Evolutionary conservation across 2,329 filamentous ascomycete species (phyloP).

Genomic region (Xylariaceae sp.): DNA sequence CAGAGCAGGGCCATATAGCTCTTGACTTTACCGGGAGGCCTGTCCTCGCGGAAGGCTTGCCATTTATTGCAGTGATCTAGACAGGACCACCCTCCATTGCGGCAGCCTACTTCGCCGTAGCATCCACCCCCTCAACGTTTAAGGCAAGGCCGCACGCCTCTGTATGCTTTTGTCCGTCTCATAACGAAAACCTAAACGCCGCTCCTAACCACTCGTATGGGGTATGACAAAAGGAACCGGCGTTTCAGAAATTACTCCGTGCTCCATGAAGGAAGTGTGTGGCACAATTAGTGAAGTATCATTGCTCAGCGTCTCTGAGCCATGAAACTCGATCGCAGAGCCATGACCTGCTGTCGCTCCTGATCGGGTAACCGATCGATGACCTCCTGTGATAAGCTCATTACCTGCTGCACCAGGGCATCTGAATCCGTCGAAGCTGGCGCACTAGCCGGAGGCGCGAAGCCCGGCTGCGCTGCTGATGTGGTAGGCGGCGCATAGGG

Average conservation of each 20-base stretch:
- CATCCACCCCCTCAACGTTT: no score
- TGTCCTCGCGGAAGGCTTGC: neutral
- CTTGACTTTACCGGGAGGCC: neutral
- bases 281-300: neutral
- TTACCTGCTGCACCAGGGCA: slow-evolving; percentile 76
- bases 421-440: slow-evolving; percentile 60
- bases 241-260: neutral
- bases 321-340: slow-evolving; percentile 68
- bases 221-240: slow-evolving; percentile 19
- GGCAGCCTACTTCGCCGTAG: neutral
- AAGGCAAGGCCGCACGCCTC: neutral
- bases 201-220: slow-evolving; percentile 10
- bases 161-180: slow-evolving; percentile 7
- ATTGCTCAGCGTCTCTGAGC: slow-evolving; percentile 39
- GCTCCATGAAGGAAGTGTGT: neutral
- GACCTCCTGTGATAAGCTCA: slow-evolving; percentile 77
- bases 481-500: slow-evolving; percentile 51
- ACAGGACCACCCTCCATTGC: neutral
- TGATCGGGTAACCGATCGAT: slow-evolving; percentile 78
- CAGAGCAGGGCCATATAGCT: neutral
- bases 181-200: slow-evolving; percentile 23
- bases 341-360: slow-evolving; percentile 78
- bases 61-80: neutral
- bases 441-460: slow-evolving; percentile 45
- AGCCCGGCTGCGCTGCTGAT: slow-evolving; percentile 38